phyloP scores from a whole-genome alignment of 1,139 yeast genomes.

The Chernovozyma sophiae-reginae region DNA sequence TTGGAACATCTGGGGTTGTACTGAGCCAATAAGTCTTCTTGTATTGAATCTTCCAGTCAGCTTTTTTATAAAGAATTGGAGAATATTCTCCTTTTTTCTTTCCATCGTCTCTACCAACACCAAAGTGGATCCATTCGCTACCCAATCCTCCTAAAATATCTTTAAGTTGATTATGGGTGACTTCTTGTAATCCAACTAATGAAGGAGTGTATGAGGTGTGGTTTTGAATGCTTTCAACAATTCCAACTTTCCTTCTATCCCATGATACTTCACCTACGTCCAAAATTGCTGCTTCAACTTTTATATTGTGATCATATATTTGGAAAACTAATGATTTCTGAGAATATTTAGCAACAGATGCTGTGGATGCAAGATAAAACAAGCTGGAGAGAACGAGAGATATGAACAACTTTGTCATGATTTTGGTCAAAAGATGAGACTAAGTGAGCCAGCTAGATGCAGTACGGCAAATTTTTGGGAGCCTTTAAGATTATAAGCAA shows the following conservation, averaged over 20 bases:
- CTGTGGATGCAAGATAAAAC: background rate
- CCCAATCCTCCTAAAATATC: conserved; percentile 40
- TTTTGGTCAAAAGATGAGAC: too few relatives aligned
- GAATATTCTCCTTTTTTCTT: conserved; percentile 40
- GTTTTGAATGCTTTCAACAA: conserved; percentile 36
- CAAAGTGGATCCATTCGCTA: conserved; percentile 38
- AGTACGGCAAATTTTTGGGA: too few relatives aligned
- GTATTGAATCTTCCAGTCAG: conserved; percentile 34
- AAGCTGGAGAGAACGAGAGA: too few relatives aligned
- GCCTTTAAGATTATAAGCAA: too few relatives aligned
- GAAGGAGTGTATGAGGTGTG: conserved; percentile 29
- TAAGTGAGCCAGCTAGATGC: too few relatives aligned
- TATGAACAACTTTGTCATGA: too few relatives aligned
- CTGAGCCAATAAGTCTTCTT: conserved; percentile 40
- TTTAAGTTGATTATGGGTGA: conserved; percentile 44
- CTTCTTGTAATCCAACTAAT: conserved; percentile 54
- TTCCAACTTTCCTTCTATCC: conserved; percentile 33
- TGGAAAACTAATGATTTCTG: conserved; percentile 11
- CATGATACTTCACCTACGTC: conserved; percentile 44
- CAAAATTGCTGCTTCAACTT: conserved; percentile 28
- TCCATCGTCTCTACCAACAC: conserved; percentile 49
- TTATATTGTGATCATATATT: conserved; percentile 42
- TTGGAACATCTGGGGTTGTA: conserved; percentile 45
- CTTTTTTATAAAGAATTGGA: conserved; percentile 35
- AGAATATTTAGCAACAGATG: background rate